A percentile compares a stretch with the other conserved stretches of the same genome.
phyloP scores from a whole-genome alignment of 2,329 filamentous ascomycete genomes.

The Monilinia fructicola region DNA sequence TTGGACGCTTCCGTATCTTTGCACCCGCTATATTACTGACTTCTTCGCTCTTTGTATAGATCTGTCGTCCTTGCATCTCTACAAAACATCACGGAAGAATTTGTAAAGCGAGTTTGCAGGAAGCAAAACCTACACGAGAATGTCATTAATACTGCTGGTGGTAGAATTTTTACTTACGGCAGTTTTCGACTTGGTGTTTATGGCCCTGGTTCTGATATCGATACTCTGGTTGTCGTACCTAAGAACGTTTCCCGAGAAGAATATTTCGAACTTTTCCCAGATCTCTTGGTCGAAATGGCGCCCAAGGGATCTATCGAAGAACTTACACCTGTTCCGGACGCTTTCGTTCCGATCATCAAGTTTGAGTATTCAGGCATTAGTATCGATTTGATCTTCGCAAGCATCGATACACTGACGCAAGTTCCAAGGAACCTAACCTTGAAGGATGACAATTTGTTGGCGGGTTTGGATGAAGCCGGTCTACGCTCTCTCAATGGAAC shows the following conservation, averaged over 20 bases:
- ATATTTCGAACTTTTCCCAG: conserved; percentile 89
- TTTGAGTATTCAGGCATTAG: conserved; percentile 88
- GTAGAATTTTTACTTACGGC: conserved; percentile 93
- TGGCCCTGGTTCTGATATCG: conserved; percentile 95
- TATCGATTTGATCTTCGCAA: conserved; percentile 89
- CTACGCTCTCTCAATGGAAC: conserved; percentile 91
- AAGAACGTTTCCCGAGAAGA: conserved; percentile 86
- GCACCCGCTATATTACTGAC: conserved; percentile 20
- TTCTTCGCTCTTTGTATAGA: conserved; percentile 45
- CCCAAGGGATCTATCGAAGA: conserved; percentile 78
- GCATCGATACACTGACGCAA: conserved; percentile 67
- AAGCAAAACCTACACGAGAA: conserved; percentile 64
- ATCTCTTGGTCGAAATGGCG: conserved; percentile 72
- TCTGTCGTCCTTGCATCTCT: conserved; percentile 69
- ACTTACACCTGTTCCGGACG: conserved; percentile 80
- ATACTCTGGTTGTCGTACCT: conserved; percentile 89
- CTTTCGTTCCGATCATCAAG: conserved; percentile 96
- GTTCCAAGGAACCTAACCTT: conserved; percentile 72
- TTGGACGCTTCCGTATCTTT: not conserved
- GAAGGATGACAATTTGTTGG: conserved; percentile 79
- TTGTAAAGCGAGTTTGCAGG: conserved; percentile 73
- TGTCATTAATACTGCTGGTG: conserved; percentile 79
- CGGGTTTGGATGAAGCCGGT: conserved; percentile 82
- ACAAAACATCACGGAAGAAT: conserved; percentile 78
- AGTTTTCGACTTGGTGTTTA: conserved; percentile 94